Conservation (phyloP, 2,329 filamentous ascomycete genomes). For the Exophiala alcalophila region DNA sequence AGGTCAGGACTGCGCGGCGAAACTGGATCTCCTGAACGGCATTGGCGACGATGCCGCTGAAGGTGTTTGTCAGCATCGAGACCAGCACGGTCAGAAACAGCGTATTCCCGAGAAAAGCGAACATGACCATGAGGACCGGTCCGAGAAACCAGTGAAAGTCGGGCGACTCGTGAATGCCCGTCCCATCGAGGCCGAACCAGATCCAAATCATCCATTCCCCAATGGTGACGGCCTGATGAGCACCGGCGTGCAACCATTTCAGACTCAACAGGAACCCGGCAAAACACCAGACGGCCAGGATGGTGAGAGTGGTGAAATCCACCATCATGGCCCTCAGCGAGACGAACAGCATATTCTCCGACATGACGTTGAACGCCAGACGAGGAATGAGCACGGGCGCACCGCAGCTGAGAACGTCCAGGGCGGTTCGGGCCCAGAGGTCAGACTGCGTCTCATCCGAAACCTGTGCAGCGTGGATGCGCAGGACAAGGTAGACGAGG, state of each 20-base stretch:
- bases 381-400: conserved; percentile 75
- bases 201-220: conserved; percentile 92
- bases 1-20: conserved; percentile 73
- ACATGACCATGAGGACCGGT: conserved; percentile 75
- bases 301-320: conserved; percentile 74
- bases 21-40: conserved; percentile 82
- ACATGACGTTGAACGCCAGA: conserved; percentile 77
- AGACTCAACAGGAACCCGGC: conserved; percentile 76
- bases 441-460: conserved; percentile 14
- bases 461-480: conserved; percentile 43
- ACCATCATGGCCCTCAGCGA: conserved; percentile 80
- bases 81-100: conserved; percentile 86
- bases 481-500: conserved; percentile 63
- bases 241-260: conserved; percentile 66
- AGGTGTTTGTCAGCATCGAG: conserved; percentile 81
- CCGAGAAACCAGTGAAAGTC: conserved; percentile 79
- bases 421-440: conserved; percentile 19
- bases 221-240: conserved; percentile 63
- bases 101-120: conserved; percentile 79
- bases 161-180: conserved; percentile 58
- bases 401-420: conserved; percentile 61
- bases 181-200: conserved; percentile 82
- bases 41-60: conserved; percentile 72
- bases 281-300: conserved; percentile 78
- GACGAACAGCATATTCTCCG: conserved; percentile 80